These are phyloP conservation scores for Apium graveolens DNA, from an alignment of 129 eudicot genomes.

Conservation along the genomic window DNA sequence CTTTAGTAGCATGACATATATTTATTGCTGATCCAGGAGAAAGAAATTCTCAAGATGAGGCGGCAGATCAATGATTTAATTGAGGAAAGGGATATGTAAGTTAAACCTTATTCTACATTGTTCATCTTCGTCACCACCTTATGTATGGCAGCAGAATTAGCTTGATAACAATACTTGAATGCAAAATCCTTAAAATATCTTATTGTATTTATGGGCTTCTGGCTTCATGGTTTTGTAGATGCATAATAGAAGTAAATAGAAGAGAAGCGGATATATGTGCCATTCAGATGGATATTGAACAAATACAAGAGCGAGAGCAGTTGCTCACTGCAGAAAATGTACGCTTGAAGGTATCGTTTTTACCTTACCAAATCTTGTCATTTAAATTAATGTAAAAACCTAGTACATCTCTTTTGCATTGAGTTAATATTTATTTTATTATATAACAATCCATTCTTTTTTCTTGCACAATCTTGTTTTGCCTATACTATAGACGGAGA, in stretches of 20 bases:
- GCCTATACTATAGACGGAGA: conserved; percentile 42
- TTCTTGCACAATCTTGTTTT: conserved; percentile 2
- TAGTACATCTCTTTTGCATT: background rate
- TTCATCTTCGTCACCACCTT: conserved; percentile 1
- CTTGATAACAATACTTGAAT: background rate
- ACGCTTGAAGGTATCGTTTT: conserved; percentile 48
- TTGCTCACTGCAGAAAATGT: conserved; percentile 62
- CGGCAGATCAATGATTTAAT: conserved; percentile 41
- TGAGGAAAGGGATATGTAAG: conserved; percentile 64
- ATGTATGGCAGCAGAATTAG: background rate
- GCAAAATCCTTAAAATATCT: background rate
- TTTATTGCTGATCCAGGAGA: conserved; percentile 43
- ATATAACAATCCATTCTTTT: background rate
- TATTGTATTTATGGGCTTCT: background rate
- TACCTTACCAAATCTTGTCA: background rate
- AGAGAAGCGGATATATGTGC: conserved; percentile 47
- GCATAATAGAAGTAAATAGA: conserved; percentile 41
- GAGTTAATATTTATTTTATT: background rate
- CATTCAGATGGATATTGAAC: conserved; percentile 44
- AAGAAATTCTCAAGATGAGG: conserved; percentile 48
- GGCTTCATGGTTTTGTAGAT: conserved; percentile 27
- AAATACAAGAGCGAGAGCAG: conserved; percentile 62
- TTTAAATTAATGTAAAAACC: background rate
- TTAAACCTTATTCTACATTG: conserved; percentile 2
- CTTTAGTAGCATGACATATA: conserved; percentile 9